Evolutionary conservation across 2,329 filamentous ascomycete species (phyloP).

Genomic region (Fusarium dimerum): DNA sequence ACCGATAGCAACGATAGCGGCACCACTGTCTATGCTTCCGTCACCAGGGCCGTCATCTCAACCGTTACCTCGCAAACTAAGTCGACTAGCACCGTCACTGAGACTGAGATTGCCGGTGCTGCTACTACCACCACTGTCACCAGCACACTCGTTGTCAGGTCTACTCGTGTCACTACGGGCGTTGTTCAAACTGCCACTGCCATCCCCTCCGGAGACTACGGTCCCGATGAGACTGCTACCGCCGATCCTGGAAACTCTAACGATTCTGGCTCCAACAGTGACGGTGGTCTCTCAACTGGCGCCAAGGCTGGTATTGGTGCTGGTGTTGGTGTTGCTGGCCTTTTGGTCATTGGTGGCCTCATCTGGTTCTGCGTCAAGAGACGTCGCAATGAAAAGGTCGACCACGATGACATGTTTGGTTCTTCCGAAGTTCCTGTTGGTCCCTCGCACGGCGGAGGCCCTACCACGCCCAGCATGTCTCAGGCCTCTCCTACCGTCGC

Average conservation of each 20-base stretch:
- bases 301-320: conserved; percentile 48
- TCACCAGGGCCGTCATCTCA: conserved; percentile 34
- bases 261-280: conserved; percentile 12
- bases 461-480: conserved; percentile 34
- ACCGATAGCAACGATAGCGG: conserved; percentile 25
- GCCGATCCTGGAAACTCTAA: conserved; percentile 10
- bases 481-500: conserved; percentile 26
- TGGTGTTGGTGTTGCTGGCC: conserved; percentile 39
- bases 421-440: conserved; percentile 46
- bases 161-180: conserved; percentile 35
- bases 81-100: conserved; percentile 33
- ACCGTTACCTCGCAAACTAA: conserved; percentile 33
- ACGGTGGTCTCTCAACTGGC: conserved; percentile 40
- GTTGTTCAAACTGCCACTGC: conserved; percentile 31
- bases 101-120: conserved; percentile 37
- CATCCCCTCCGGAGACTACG: conserved; percentile 27
- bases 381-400: conserved; percentile 35
- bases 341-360: conserved; percentile 33
- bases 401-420: conserved; percentile 42
- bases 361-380: conserved; percentile 34
- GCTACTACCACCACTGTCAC: conserved; percentile 40
- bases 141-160: conserved; percentile 38
- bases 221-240: conserved; percentile 15
- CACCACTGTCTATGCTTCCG: conserved; percentile 30
- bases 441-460: conserved; percentile 16